phyloP scores from a whole-genome alignment of 148 eudicot genomes.

The Linanthus parryae region DNA sequence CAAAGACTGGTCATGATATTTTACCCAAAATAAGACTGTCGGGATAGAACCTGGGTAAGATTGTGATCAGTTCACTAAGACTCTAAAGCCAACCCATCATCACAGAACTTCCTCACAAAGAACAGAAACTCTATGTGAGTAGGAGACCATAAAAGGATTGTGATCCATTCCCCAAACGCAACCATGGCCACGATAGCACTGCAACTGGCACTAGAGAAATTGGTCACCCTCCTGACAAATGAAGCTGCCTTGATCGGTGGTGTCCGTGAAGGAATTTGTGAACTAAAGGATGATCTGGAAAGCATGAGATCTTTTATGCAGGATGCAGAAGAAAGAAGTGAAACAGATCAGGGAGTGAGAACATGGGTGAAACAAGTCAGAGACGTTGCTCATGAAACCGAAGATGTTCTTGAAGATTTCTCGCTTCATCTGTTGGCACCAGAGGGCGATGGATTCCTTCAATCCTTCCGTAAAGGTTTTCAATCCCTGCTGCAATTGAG shows the following conservation, averaged over 20 bases:
- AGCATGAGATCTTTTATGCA: constrained; percentile 6
- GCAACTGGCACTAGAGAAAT: constrained; percentile 1
- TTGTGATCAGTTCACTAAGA: too few species aligned
- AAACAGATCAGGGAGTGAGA: not conserved
- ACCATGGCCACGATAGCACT: constrained; percentile 6
- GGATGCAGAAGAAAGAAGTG: constrained; percentile 5
- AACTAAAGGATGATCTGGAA: constrained; percentile 8
- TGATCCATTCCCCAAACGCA: too few species aligned
- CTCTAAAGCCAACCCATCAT: too few species aligned
- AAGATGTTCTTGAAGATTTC: too few species aligned
- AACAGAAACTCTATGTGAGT: too few species aligned
- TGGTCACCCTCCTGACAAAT: not conserved
- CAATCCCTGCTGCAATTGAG: not conserved
- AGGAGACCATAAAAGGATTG: too few species aligned
- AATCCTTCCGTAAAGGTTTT: not conserved
- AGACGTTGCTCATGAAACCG: too few species aligned
- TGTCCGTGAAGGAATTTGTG: not conserved
- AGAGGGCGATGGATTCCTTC: not conserved
- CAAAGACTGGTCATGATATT: too few species aligned
- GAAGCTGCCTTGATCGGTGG: constrained; percentile 7
- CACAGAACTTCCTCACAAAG: too few species aligned
- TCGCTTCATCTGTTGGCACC: too few species aligned
- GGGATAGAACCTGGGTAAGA: too few species aligned
- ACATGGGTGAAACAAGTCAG: constrained; percentile 14
- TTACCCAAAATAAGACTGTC: too few species aligned